These are phyloP conservation scores for Alternaria solani DNA, from an alignment of 2,329 filamentous ascomycete species.

Conservation along the genomic window DNA sequence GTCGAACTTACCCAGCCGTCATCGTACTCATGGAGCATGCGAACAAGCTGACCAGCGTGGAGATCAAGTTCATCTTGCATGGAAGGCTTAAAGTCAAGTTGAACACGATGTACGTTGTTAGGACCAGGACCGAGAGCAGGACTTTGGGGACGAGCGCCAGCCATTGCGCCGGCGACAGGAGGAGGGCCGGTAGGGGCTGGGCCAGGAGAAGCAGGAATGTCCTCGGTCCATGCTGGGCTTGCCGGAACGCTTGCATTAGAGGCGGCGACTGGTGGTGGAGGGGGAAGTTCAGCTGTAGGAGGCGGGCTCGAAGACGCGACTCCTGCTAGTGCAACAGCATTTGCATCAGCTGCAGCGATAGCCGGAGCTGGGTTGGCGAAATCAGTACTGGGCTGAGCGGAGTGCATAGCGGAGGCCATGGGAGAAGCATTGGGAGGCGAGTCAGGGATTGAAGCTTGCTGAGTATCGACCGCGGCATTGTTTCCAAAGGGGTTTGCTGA, in stretches of 20 bases:
- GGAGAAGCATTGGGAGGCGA: conserved; percentile 34
- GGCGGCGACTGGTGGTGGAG: conserved; percentile 62
- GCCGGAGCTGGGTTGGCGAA: conserved; percentile 48
- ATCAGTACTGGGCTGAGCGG: conserved; percentile 33
- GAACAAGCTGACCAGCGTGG: conserved; percentile 80
- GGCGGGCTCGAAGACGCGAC: conserved; percentile 41
- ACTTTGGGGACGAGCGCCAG: conserved; percentile 69
- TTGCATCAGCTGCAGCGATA: conserved; percentile 53
- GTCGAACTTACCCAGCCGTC: conserved; percentile 86
- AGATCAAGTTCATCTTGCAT: conserved; percentile 92
- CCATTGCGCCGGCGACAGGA: conserved; percentile 62
- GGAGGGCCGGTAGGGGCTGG: conserved; percentile 51
- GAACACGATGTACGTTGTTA: conserved; percentile 84
- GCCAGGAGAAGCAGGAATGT: conserved; percentile 62
- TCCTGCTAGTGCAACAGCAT: conserved; percentile 49
- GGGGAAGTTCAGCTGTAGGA: conserved; percentile 23
- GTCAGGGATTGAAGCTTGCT: conserved; percentile 36
- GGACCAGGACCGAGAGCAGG: conserved; percentile 52
- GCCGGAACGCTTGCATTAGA: conserved; percentile 49
- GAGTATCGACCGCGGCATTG: conserved; percentile 49
- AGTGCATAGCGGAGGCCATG: conserved; percentile 33
- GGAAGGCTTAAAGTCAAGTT: conserved; percentile 91
- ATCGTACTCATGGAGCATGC: conserved; percentile 94
- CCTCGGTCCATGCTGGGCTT: conserved; percentile 70
- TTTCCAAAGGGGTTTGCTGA: conserved; percentile 64